Conservation (phyloP, 306 rosid genomes). For the Malus asiatica region DNA sequence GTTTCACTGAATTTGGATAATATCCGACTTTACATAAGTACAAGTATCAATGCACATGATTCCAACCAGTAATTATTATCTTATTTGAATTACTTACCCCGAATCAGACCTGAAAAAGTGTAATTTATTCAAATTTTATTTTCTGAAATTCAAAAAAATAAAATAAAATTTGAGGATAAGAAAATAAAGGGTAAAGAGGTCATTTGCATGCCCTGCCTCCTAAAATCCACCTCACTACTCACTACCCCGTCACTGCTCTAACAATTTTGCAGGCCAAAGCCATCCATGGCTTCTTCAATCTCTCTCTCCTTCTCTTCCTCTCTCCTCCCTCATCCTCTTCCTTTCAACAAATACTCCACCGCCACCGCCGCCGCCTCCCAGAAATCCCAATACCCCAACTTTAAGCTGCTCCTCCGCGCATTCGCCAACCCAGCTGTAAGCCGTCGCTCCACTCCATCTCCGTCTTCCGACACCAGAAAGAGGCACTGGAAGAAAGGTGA, state of each 20-base stretch:
- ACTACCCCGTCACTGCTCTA: not conserved
- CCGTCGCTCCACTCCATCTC: conserved; percentile 1
- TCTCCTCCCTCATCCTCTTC: conserved; percentile 32
- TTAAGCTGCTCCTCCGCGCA: conserved; percentile 32
- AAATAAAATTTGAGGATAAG: not conserved
- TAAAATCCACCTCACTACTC: not conserved
- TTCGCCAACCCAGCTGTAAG: conserved; percentile 40
- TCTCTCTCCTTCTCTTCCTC: conserved; percentile 70
- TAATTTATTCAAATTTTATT: too few relatives aligned
- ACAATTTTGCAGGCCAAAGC: not conserved
- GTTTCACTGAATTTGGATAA: too few relatives aligned
- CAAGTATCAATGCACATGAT: too few relatives aligned
- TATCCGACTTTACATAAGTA: too few relatives aligned
- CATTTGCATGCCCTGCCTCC: not conserved
- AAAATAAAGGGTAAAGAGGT: not conserved
- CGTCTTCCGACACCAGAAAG: conserved; percentile 43
- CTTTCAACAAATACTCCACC: conserved; percentile 19
- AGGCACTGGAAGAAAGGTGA: conserved; percentile 82
- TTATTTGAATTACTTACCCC: too few relatives aligned
- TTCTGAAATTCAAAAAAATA: too few relatives aligned
- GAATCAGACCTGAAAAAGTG: too few relatives aligned
- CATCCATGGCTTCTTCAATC: conserved; percentile 28
- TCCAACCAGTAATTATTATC: too few relatives aligned
- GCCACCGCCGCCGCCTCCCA: not conserved
- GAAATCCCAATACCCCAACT: conserved; percentile 20